Conservation (phyloP, 2,329 filamentous ascomycete species). For the Exophiala aquamarina region DNA sequence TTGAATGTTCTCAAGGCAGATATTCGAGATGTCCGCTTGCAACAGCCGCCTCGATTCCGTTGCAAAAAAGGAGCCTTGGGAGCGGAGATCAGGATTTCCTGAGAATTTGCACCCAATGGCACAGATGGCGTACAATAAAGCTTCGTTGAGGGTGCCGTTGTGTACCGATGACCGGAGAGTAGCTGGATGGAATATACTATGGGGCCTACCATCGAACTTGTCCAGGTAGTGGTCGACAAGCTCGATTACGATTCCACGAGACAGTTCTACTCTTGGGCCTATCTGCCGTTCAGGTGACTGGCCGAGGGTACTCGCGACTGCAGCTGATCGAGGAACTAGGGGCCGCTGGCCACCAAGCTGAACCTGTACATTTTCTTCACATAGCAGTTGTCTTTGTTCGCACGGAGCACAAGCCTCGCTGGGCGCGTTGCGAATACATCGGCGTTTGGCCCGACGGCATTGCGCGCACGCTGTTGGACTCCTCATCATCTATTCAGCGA, state of each 20-base stretch:
- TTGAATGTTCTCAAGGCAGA: constrained; percentile 33
- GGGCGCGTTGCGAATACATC: background rate
- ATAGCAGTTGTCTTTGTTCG: background rate
- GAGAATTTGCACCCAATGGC: constrained; percentile 11
- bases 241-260: constrained; percentile 1
- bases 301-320: background rate
- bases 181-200: constrained; percentile 3
- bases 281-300: background rate
- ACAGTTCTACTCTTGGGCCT: background rate
- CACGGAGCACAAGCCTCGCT: background rate
- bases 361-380: constrained; percentile 1
- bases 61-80: background rate
- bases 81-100: constrained; percentile 1
- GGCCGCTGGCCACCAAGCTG: background rate
- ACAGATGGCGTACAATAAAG: constrained; percentile 6
- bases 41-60: constrained; percentile 3
- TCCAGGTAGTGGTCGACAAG: constrained; percentile 5
- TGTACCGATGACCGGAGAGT: constrained; percentile 1
- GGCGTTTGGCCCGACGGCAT: constrained; percentile 3
- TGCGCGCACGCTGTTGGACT: constrained; percentile 3
- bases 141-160: background rate
- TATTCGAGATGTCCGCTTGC: constrained; percentile 5
- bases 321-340: background rate
- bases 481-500: background rate
- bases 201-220: constrained; percentile 3